A percentile compares a stretch with the other conserved stretches of the same genome.
phyloP scores from a whole-genome alignment of 2,329 filamentous ascomycete genomes.

The Apiospora marii region DNA sequence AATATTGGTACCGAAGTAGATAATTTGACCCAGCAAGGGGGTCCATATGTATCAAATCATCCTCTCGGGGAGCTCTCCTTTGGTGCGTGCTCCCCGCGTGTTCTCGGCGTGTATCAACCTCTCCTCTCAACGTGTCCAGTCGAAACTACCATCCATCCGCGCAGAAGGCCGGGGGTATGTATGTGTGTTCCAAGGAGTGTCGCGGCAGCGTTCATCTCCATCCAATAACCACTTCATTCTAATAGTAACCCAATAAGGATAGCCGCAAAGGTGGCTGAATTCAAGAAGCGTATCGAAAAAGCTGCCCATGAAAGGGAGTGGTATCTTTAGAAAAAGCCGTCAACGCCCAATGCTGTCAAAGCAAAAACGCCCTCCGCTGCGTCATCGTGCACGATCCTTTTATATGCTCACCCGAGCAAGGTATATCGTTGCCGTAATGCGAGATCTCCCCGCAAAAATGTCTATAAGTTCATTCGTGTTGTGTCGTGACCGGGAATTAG shows the following conservation, averaged over 20 bases:
- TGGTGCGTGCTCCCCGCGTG: not conserved
- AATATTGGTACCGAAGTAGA: slow-evolving; percentile 18
- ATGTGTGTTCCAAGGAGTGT: slow-evolving; percentile 18
- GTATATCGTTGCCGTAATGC: slow-evolving; percentile 19
- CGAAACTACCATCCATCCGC: slow-evolving; percentile 10
- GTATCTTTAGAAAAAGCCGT: slow-evolving; percentile 25
- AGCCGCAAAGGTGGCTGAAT: slow-evolving; percentile 16
- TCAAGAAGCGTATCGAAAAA: slow-evolving; percentile 22
- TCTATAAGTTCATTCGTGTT: slow-evolving; percentile 12
- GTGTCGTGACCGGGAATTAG: slow-evolving; percentile 36
- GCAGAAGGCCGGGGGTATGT: not conserved
- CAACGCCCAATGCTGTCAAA: slow-evolving; percentile 23
- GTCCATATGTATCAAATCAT: slow-evolving; percentile 20
- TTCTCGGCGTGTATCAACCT: not conserved
- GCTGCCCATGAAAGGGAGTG: slow-evolving; percentile 25
- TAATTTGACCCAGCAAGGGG: slow-evolving; percentile 2
- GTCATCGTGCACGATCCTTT: slow-evolving; percentile 9
- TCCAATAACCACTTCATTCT: slow-evolving; percentile 21
- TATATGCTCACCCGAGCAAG: not conserved
- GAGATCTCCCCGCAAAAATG: slow-evolving; percentile 1
- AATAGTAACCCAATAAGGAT: slow-evolving; percentile 19
- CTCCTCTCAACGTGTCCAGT: not conserved
- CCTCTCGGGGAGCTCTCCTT: not conserved
- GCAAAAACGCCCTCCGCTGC: slow-evolving; percentile 23
- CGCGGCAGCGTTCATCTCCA: slow-evolving; percentile 12